Percentiles rank a stretch among this genome's conserved stretches.
phyloP scores from a whole-genome alignment of 116 monocot genomes.

The Iris pallida region DNA sequence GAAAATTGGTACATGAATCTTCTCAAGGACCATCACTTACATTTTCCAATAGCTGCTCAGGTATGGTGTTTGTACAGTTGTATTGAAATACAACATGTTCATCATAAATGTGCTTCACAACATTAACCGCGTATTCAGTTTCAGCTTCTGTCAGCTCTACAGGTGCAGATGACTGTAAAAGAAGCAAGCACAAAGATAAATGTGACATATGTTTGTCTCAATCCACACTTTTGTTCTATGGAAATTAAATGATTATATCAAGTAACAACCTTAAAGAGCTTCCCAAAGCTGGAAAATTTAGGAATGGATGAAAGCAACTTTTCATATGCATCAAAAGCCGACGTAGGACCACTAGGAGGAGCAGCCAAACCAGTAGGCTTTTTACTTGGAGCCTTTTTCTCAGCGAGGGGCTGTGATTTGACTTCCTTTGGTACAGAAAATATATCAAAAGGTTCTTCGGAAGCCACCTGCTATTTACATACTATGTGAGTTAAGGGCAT shows the following conservation, averaged over 20 bases:
- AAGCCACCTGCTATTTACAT: slow-evolving; percentile 49
- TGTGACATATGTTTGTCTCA: background rate
- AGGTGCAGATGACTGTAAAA: slow-evolving; percentile 80
- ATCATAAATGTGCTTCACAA: slow-evolving; percentile 88
- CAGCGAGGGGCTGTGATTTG: slow-evolving; percentile 78
- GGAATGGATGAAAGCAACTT: slow-evolving; percentile 85
- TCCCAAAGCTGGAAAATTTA: slow-evolving; percentile 79
- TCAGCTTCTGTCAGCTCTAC: slow-evolving; percentile 97
- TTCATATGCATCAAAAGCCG: slow-evolving; percentile 82
- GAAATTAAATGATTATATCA: background rate
- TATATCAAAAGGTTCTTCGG: slow-evolving; percentile 85
- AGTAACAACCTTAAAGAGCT: slow-evolving; percentile 75
- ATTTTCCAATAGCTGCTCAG: slow-evolving; percentile 89
- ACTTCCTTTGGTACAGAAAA: slow-evolving; percentile 75
- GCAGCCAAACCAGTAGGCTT: slow-evolving; percentile 57
- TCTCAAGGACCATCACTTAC: slow-evolving; percentile 19
- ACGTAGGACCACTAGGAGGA: slow-evolving; percentile 43
- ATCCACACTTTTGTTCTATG: background rate
- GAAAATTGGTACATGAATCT: background rate
- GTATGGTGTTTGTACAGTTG: slow-evolving; percentile 95
- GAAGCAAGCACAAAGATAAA: slow-evolving; percentile 6
- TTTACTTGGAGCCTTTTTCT: slow-evolving; percentile 79
- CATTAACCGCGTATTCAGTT: slow-evolving; percentile 95
- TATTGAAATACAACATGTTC: slow-evolving; percentile 86
- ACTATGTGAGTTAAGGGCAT: slow-evolving; percentile 1